Evolutionary conservation across 331 rosid species (phyloP).

Genomic region (Pyrus hybrid): DNA sequence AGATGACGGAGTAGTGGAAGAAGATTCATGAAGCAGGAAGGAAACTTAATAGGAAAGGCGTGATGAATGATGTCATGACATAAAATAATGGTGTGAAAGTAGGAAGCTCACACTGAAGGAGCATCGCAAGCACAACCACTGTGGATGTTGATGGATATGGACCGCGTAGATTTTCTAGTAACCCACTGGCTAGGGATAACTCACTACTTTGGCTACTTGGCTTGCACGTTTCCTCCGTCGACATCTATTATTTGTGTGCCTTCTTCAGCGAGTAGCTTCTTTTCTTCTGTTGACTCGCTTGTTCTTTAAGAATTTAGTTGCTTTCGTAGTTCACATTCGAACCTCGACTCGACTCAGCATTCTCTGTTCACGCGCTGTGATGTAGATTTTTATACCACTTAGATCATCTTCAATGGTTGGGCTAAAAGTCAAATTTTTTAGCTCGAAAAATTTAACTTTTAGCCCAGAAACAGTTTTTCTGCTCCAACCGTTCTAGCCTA

Average conservation of each 20-base stretch:
- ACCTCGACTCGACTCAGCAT: not conserved
- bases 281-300: not conserved
- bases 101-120: not conserved
- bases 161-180: slow-evolving; percentile 1
- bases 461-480: too few relatives aligned
- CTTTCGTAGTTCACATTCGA: not conserved
- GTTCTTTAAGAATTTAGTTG: not conserved
- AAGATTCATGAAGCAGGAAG: not conserved
- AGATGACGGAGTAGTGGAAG: not conserved
- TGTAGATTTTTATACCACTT: not conserved
- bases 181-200: not conserved
- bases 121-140: not conserved
- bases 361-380: not conserved
- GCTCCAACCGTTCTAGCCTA: too few relatives aligned
- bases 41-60: not conserved
- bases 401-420: too few relatives aligned
- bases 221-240: not conserved
- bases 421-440: too few relatives aligned
- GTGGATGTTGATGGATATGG: not conserved
- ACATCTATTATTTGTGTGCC: not conserved
- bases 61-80: not conserved
- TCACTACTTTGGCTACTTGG: not conserved
- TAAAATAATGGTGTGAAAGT: not conserved
- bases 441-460: too few relatives aligned
- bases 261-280: not conserved